Evolutionary conservation across 2,329 filamentous ascomycete species (phyloP), one percentile per base, ranked within the genome.

Genomic region (Nigrograna mackinnonii): DNA sequence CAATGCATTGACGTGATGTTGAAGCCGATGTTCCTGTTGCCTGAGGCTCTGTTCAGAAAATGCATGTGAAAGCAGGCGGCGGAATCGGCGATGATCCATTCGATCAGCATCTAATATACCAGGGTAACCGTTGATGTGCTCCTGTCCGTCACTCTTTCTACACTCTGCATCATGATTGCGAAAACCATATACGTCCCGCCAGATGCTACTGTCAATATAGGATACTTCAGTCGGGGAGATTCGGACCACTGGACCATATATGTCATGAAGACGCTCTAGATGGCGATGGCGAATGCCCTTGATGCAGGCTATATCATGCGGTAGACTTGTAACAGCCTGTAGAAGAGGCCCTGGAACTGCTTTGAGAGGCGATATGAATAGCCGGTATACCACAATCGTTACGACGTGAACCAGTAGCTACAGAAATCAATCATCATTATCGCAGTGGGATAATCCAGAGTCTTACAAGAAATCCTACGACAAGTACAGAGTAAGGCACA

Each of bases 41-140:
- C 59, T 53, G 16, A 76, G 36, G 2, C 66, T 61, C 20, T 57
- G 63, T 30, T 73, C 70, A 0, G 69, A 71, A 44, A 75, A 74
- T 0, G 62, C 69, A 43, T 67, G 62, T 0, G 67, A 52, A 4
- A 74, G 39, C 1, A 62, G 37, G 2, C 66, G 60, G 4, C 70
- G 59, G 9, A 35, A 16, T 11, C 35, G 9, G 6, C 45, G 12
- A 39, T 52, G 49, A 14, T 37, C 20, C 11, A 18, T 36, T 6
- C 39, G 30, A 33, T 43, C 38, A 14, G 38, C 20, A 13, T 18
- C 19, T 12, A 36, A 16, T 11, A 36, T 36, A 3, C 24, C 24
- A 14, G 24, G 11, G 14, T 13, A 34, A 11, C 31, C 31, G 16
- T 34, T 34, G 31, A 34, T 17, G 11, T 16, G 12, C 16, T 34